Evolutionary conservation across 805 yeast genomes (phyloP), one percentile per base, ranked within the genome.

Genomic region (Pichia scutulata): DNA sequence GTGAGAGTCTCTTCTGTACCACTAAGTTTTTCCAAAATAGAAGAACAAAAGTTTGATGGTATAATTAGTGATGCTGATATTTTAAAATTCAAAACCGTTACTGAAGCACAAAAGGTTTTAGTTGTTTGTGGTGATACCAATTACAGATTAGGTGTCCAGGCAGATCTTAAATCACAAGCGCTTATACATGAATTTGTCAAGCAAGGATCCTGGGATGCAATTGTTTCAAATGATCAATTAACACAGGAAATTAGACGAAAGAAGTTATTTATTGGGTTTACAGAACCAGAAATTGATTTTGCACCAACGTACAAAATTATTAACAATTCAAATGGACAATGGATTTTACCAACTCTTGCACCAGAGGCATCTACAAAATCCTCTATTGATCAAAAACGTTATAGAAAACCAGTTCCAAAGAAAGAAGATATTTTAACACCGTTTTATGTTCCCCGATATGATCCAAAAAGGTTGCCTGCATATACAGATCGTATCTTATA

Each of bases 401-500:
- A 40, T 21, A 39, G 51, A 40, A 44, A 33, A 30, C 48, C 51
- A 23, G 44, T 43, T 9, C 51, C 51, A 13, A 14, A 13, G 8
- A 18, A 14, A 7, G 4, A 36, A 9, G 21, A 44, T 14, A 13
- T n/a, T 14, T 23, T 7, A 7, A 25, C 18, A 1, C 45, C 49
- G 13, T 63, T 40, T 16, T 50, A 46, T 43, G 30, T 43, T 14
- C 55, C 55, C 16, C 26, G 43, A 23, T 62, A 61, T 41, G 70
- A 70, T 46, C 42, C 57, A 4, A 63, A 58, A 19, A 65, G 85
- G 44, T 62, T 67, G 7, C 85, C 86, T 0, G 76, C 84, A 1
- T 81, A 80, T 59, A 80, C 85, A 0, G 86, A 81, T 53, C 68
- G 86, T 30, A 71, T 81, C 3, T 58, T 80, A 21, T 73, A 66